Evolutionary conservation across 805 yeast species (phyloP), one percentile per base, ranked within the genome.

Genomic region (Torulaspora quercuum): DNA sequence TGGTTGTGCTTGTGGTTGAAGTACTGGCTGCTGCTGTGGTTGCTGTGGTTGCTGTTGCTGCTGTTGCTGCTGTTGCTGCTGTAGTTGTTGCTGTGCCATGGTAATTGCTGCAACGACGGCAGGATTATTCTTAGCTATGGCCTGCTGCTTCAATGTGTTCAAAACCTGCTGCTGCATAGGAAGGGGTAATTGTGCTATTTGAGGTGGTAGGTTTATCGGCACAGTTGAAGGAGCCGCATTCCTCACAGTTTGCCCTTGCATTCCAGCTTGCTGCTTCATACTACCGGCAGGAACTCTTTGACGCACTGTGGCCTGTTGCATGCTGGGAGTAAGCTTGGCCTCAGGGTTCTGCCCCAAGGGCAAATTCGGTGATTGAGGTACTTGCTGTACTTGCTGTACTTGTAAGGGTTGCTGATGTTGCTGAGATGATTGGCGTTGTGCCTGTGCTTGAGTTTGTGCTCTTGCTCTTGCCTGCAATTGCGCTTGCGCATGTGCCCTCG

Each of bases 151-250:
- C 24, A 59, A 42, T n/a, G 49, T 42, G 14, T 45, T 49, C 15
- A 59, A 44, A 3, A 58, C 61, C 13, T 57, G 61, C 24, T 56
- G 54, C 31, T 59, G 64, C 36, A 50, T 46, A 6, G 55, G 56
- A 20, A 56, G 48, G 3, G 64, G 61, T 16, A 59, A 41, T 32
- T 56, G 58, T 3, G 63, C 61, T 25, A 59, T 57, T 34, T 58
- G 63, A 6, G 63, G 62, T 3, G 64, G 64, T 13, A 59, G 25
- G 31, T 51, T 59, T 11, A 58, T 40, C 6, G 52, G 43, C 20
- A 20, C 41, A 8, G 44, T 27, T 13, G 39, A 29, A 7, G 28
- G 17, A 6, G 27, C 26, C 5, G 29, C 16, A 16, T 33, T 33
- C 15, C 43, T 24, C 17, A 29, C 26, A 4, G 37, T 11, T 21